Percentiles rank a stretch among this genome's conserved stretches.
Evolutionary conservation across 2,329 filamentous ascomycete species (phyloP).

Genomic region (Aspergillus ochraceus): DNA sequence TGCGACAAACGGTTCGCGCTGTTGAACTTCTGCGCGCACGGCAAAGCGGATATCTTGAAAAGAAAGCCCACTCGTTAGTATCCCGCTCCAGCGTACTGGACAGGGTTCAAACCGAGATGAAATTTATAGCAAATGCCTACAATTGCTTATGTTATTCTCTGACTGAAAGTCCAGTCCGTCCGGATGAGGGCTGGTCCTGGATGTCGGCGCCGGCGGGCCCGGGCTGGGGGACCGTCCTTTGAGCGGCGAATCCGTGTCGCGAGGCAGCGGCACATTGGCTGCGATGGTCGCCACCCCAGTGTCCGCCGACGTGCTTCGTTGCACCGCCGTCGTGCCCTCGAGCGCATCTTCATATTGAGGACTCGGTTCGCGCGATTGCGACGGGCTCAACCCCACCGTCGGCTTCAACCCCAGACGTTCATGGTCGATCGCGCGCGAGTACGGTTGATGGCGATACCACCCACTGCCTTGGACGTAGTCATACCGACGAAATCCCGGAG

Average conservation of each 20-base stretch:
- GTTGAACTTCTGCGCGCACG: conserved; percentile 82
- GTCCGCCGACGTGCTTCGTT: conserved; percentile 25
- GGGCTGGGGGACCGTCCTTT: conserved; percentile 60
- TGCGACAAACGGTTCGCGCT: conserved; percentile 80
- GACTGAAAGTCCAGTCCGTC: conserved; percentile 38
- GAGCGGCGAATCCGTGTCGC: conserved; percentile 55
- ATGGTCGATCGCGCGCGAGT: conserved; percentile 43
- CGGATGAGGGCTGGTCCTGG: conserved; percentile 27
- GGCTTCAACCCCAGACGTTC: conserved; percentile 43
- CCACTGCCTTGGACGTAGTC: conserved; percentile 55
- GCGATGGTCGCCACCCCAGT: conserved; percentile 30
- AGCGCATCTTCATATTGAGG: conserved; percentile 61
- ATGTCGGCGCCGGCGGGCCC: conserved; percentile 29
- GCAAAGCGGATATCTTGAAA: conserved; percentile 80
- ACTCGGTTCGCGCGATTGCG: conserved; percentile 57
- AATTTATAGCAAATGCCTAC: conserved; percentile 39
- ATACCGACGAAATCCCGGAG: conserved; percentile 60
- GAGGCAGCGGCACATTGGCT: conserved; percentile 57
- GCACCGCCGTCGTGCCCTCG: conserved; percentile 40
- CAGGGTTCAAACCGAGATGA: conserved; percentile 26
- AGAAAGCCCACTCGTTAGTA: conserved; percentile 33
- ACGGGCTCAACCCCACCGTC: conserved; percentile 46
- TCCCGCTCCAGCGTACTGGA: conserved; percentile 27
- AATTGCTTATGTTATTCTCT: conserved; percentile 49
- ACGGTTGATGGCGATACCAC: conserved; percentile 54